A percentile compares a stretch with the other conserved stretches of the same genome.
Evolutionary conservation across 163 green algal species (phyloP).

Genomic region (Chlorella variabilis): DNA sequence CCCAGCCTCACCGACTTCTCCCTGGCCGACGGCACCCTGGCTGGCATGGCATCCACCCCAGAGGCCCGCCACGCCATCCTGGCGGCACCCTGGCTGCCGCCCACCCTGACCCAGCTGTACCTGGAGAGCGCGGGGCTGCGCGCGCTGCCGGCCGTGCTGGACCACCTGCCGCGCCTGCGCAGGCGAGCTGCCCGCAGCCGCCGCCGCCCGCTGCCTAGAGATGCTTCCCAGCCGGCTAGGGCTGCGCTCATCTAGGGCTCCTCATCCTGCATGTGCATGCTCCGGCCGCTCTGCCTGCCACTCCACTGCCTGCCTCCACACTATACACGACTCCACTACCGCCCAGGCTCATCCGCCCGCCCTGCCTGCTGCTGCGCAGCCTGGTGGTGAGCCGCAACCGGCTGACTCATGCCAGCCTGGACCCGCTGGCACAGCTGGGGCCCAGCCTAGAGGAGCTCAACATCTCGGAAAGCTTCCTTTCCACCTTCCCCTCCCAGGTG

Average conservation of each 20-base stretch:
- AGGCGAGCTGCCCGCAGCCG: neutral
- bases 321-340: no score
- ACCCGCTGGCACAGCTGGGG: neutral
- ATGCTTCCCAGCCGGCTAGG: no score
- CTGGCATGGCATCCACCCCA: neutral
- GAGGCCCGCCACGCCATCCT: no score
- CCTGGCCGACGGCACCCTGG: neutral
- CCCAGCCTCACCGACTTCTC: neutral
- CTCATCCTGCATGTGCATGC: no score
- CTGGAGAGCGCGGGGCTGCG: neutral
- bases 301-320: no score
- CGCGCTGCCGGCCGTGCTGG: neutral
- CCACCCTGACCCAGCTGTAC: neutral
- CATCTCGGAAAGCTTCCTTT: neutral
- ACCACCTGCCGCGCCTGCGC: conserved; percentile 7
- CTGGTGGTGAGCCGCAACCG: conserved; percentile 1
- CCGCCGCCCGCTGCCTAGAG: no score
- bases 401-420: neutral
- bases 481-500: neutral
- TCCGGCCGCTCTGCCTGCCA: no score
- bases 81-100: conserved; percentile 10
- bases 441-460: conserved; percentile 1
- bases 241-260: no score
- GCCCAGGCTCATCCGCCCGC: neutral
- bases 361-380: neutral